phyloP scores from a whole-genome alignment of 1,284 basidiomycete species.

The Naganishia cerealis region DNA sequence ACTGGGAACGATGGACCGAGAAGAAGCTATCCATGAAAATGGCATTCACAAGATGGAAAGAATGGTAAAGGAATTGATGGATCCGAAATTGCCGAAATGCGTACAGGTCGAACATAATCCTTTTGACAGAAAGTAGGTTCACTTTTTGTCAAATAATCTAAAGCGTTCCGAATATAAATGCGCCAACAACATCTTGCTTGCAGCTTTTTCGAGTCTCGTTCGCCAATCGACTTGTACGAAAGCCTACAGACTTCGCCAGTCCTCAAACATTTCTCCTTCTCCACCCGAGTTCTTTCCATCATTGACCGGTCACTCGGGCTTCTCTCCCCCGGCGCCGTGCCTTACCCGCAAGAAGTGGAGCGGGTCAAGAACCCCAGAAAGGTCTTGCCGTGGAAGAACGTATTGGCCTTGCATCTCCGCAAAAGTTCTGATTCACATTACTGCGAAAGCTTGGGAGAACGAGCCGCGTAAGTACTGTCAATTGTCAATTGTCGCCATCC shows the following conservation, averaged over 20 bases:
- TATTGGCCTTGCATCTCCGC: constrained; percentile 50
- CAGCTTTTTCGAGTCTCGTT: constrained; percentile 50
- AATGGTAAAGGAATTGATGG: constrained; percentile 41
- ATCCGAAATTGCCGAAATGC: constrained; percentile 40
- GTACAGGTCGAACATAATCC: constrained; percentile 48
- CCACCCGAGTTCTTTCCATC: constrained; percentile 45
- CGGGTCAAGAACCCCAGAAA: constrained; percentile 31
- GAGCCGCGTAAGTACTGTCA: constrained; percentile 43
- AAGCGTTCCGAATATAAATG: not conserved
- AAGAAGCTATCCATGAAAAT: constrained; percentile 29
- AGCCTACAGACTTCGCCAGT: constrained; percentile 46
- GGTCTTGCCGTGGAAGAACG: constrained; percentile 44
- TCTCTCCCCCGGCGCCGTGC: constrained; percentile 40
- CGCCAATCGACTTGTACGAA: constrained; percentile 45
- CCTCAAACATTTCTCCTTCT: constrained; percentile 50
- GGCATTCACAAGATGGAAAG: constrained; percentile 39
- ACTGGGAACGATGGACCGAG: constrained; percentile 24
- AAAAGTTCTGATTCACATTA: constrained; percentile 39
- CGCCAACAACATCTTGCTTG: constrained; percentile 7
- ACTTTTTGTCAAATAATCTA: not conserved
- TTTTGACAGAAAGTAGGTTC: constrained; percentile 49
- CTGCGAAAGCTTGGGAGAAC: constrained; percentile 43
- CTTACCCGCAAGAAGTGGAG: constrained; percentile 37
- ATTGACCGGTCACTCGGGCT: constrained; percentile 43
- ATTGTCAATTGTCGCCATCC: not conserved